A percentile compares a stretch with the other conserved stretches of the same genome.
These are phyloP conservation scores for Pseudogymnoascus sp. DNA, from an alignment of 2,329 filamentous ascomycete species.

Conservation along the genomic window DNA sequence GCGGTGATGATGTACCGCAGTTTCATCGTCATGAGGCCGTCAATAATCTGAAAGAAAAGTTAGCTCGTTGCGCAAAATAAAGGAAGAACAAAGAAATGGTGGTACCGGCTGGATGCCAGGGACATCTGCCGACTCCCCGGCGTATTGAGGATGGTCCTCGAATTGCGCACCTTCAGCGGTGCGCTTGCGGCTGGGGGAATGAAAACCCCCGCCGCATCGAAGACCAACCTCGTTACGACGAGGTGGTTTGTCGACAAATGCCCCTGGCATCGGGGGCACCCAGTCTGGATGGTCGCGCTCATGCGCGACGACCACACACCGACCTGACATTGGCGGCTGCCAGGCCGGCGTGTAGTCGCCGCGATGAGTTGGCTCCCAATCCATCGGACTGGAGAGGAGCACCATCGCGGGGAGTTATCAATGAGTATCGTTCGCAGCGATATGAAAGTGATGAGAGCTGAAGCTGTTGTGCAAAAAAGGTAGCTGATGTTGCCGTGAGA, in stretches of 20 bases:
- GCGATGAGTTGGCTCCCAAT: constrained; percentile 4
- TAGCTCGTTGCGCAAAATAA: not conserved
- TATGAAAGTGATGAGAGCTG: not conserved
- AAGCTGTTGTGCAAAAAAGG: not conserved
- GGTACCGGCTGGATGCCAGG: not conserved
- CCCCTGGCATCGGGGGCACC: not conserved
- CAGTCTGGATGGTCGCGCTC: not conserved
- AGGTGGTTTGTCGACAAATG: not conserved
- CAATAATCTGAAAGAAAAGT: constrained; percentile 2
- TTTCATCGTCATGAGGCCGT: not conserved
- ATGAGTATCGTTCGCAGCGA: not conserved
- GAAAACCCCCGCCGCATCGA: not conserved
- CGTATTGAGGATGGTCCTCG: not conserved
- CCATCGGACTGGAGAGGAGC: not conserved
- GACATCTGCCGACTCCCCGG: not conserved
- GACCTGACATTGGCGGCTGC: not conserved
- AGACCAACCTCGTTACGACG: constrained; percentile 1
- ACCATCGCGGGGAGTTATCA: not conserved
- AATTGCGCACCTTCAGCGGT: not conserved
- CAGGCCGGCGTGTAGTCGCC: not conserved
- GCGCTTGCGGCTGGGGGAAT: not conserved
- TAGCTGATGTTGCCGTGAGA: not conserved
- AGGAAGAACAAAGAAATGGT: constrained; percentile 1
- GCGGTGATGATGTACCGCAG: not conserved
- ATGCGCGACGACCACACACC: not conserved